Evolutionary conservation across 1,284 basidiomycete species (phyloP).

Genomic region (Tausonia pullulans): DNA sequence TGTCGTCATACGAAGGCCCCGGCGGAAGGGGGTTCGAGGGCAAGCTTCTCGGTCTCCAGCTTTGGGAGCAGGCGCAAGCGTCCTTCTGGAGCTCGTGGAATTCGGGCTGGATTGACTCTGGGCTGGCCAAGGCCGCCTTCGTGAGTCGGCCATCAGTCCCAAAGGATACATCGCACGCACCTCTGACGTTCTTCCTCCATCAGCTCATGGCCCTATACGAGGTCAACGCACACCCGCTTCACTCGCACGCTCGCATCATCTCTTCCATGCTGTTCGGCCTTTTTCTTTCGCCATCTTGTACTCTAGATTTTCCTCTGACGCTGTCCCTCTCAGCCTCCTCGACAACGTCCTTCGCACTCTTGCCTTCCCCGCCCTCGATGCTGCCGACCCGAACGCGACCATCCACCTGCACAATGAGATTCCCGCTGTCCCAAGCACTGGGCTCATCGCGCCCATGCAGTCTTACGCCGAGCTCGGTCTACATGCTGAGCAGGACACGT

Average conservation of each 20-base stretch:
- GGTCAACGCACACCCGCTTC: not conserved
- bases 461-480: not conserved
- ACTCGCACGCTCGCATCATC: not conserved
- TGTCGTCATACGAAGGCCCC: slow-evolving; percentile 10
- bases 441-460: not conserved
- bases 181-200: not conserved
- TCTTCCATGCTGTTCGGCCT: not conserved
- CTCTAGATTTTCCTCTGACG: not conserved
- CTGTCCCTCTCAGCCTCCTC: not conserved
- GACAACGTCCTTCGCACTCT: slow-evolving; percentile 6
- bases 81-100: slow-evolving; percentile 16
- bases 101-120: slow-evolving; percentile 13
- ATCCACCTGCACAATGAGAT: slow-evolving; percentile 1
- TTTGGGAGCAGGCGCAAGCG: slow-evolving; percentile 10
- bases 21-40: slow-evolving; percentile 10
- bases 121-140: slow-evolving; percentile 14
- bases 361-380: slow-evolving; percentile 5
- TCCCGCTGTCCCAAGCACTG: not conserved
- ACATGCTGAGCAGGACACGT: slow-evolving; percentile 7
- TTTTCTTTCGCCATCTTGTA: not conserved
- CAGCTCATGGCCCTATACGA: slow-evolving; percentile 9
- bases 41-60: slow-evolving; percentile 7
- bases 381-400: not conserved
- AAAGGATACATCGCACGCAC: not conserved
- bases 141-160: not conserved